Conservation (phyloP, 257 asterid genomes). For the Solanum piurae region DNA sequence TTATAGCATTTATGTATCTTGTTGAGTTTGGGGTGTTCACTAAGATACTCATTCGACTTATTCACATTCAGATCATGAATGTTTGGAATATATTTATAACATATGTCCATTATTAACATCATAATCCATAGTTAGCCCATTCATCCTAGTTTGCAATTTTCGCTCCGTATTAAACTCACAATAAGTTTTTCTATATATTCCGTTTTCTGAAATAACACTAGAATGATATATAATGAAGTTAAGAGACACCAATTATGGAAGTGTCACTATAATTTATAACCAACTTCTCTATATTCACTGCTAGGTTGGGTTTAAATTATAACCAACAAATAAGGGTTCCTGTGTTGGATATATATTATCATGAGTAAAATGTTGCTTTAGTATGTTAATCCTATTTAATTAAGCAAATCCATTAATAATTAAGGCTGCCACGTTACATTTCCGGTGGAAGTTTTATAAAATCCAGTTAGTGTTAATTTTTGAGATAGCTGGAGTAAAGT, state of each 20-base stretch:
- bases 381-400: background rate
- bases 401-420: background rate
- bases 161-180: background rate
- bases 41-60: background rate
- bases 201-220: background rate
- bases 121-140: background rate
- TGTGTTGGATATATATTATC: background rate
- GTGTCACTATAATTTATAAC: background rate
- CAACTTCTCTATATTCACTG: background rate
- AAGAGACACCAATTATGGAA: background rate
- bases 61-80: background rate
- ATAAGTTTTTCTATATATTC: background rate
- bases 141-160: background rate
- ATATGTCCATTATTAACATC: background rate
- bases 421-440: background rate
- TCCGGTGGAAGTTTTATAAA: background rate
- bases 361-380: background rate
- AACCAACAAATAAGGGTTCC: background rate
- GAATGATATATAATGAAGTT: background rate
- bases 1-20: background rate
- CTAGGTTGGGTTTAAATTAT: background rate
- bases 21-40: background rate
- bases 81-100: background rate
- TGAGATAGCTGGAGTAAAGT: background rate
- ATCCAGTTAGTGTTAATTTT: background rate